A percentile compares a stretch with the other conserved stretches of the same genome.
These are phyloP conservation scores for Aegilops bicornis DNA, from an alignment of 176 grass and related monocot species.

Conservation along the genomic window DNA sequence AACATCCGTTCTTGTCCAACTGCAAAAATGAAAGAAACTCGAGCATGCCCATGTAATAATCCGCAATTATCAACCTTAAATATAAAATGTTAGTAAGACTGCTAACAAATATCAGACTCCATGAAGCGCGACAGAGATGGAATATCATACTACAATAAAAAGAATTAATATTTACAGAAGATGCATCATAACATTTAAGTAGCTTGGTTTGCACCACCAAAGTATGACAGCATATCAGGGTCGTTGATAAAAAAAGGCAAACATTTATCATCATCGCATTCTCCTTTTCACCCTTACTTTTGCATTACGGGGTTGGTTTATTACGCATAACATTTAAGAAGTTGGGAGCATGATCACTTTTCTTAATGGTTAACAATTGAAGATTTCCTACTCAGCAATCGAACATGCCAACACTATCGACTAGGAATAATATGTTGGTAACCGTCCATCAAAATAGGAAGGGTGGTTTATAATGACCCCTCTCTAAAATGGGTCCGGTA, in stretches of 20 bases:
- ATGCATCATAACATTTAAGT: no score
- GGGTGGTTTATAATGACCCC: background rate
- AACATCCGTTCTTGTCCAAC: constrained; percentile 25
- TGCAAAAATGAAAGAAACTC: background rate
- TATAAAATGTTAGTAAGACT: background rate
- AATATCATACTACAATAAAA: background rate
- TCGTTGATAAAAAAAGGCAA: constrained; percentile 40
- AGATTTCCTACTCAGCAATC: constrained; percentile 35
- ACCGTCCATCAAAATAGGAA: background rate
- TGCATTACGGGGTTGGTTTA: background rate
- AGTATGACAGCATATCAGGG: constrained; percentile 17
- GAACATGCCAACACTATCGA: constrained; percentile 36
- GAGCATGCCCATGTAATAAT: background rate
- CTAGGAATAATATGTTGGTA: constrained; percentile 39
- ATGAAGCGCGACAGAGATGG: background rate
- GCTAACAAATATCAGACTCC: background rate
- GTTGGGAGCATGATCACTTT: no score
- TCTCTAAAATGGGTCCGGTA: constrained; percentile 23
- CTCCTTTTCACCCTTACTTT: background rate
- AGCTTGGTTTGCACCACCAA: background rate
- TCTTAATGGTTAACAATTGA: no score
- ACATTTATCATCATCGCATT: constrained; percentile 3
- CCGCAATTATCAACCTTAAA: background rate
- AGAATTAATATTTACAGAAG: no score
- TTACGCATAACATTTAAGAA: background rate